A percentile compares a stretch with the other conserved stretches of the same genome.
These are phyloP conservation scores for Acer campestre DNA, from an alignment of 345 rosid genomes.

Conservation along the genomic window DNA sequence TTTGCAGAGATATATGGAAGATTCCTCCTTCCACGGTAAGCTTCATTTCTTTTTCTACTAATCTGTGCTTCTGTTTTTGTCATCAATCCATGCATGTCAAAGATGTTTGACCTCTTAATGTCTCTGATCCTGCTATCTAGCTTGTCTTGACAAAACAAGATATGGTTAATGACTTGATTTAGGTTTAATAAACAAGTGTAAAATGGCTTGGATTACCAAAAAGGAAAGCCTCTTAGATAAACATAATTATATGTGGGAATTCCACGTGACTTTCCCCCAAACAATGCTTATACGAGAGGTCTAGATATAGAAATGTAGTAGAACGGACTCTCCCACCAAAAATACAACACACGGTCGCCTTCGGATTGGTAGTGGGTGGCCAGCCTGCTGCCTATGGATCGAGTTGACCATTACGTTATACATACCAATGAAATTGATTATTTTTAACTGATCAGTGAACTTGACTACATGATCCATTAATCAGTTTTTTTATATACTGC, in stretches of 20 bases:
- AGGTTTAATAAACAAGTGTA: not conserved
- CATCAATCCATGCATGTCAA: too few relatives aligned
- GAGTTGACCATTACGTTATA: not conserved
- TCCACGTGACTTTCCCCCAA: not conserved
- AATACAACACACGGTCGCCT: not conserved
- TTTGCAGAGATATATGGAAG: constrained; percentile 78
- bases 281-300: not conserved
- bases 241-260: not conserved
- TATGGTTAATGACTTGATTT: not conserved
- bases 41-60: too few relatives aligned
- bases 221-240: not conserved
- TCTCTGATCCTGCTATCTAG: not conserved
- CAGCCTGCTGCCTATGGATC: constrained; percentile 6
- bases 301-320: not conserved
- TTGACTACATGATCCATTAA: not conserved
- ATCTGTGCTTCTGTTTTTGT: too few relatives aligned
- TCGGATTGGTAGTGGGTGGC: not conserved
- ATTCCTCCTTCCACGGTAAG: constrained; percentile 29
- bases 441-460: not conserved
- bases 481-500: too few relatives aligned
- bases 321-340: not conserved
- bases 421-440: not conserved
- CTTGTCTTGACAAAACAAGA: not conserved
- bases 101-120: too few relatives aligned
- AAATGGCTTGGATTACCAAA: not conserved